A percentile compares a stretch with the other conserved stretches of the same genome.
Conservation (phyloP, 2,329 filamentous ascomycete genomes). For the Beauveria scarabaeidicola region DNA sequence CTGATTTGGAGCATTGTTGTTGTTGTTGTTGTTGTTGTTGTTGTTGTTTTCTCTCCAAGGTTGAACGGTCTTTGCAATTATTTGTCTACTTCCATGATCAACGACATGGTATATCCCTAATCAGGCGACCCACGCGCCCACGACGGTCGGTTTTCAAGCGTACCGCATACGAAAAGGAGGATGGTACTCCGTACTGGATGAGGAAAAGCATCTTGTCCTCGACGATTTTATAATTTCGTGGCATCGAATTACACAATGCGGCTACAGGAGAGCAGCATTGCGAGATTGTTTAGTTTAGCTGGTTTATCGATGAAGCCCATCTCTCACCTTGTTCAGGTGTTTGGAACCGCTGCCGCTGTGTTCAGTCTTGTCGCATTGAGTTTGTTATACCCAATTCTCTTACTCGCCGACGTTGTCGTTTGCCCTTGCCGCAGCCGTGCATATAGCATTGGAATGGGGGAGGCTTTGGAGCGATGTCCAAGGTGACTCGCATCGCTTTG, state of each 20-base stretch:
- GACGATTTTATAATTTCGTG: not conserved
- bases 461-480: not conserved
- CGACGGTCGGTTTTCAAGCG: not conserved
- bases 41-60: not conserved
- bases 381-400: slow-evolving; percentile 7
- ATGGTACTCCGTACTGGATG: not conserved
- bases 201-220: not conserved
- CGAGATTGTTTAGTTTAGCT: not conserved
- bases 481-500: not conserved
- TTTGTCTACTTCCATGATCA: slow-evolving; percentile 5
- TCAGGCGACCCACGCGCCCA: not conserved
- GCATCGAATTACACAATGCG: not conserved
- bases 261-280: not conserved
- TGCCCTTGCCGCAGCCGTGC: not conserved
- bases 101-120: slow-evolving; percentile 8
- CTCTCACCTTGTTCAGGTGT: not conserved
- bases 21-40: not conserved
- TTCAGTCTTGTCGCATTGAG: not conserved
- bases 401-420: not conserved
- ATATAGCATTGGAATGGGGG: not conserved
- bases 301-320: not conserved
- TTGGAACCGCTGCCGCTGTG: not conserved
- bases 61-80: slow-evolving; percentile 5
- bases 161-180: not conserved
- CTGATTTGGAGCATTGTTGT: slow-evolving; percentile 1